A percentile compares a stretch with the other conserved stretches of the same genome.
phyloP scores from a whole-genome alignment of 2,329 filamentous ascomycete species.

The Venturia pyrina region DNA sequence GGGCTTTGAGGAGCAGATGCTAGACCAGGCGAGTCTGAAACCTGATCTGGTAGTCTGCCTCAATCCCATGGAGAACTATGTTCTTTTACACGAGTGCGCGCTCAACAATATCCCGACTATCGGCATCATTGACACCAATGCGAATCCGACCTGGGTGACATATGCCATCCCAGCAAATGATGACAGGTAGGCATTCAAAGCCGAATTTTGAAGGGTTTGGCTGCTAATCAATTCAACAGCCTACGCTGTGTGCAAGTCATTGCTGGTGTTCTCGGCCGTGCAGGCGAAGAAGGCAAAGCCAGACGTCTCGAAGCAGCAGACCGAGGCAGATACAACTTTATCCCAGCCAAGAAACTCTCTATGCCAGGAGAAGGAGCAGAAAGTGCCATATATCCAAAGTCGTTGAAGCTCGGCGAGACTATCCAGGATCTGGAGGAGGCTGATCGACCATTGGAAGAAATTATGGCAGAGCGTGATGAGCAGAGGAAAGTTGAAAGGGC shows the following conservation, averaged over 20 bases:
- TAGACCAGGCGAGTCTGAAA: conserved; percentile 55
- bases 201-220: background rate
- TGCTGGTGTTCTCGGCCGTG: conserved; percentile 73
- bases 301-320: conserved; percentile 54
- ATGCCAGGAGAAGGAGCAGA: conserved; percentile 4
- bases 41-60: conserved; percentile 88
- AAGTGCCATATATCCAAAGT: background rate
- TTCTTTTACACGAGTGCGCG: conserved; percentile 83
- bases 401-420: conserved; percentile 5
- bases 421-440: conserved; percentile 27
- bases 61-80: conserved; percentile 87
- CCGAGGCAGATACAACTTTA: conserved; percentile 52
- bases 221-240: conserved; percentile 39
- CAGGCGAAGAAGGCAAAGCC: conserved; percentile 66
- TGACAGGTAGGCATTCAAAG: conserved; percentile 55
- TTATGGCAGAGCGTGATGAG: background rate
- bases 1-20: conserved; percentile 57
- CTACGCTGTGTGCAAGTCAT: conserved; percentile 73
- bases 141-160: conserved; percentile 85
- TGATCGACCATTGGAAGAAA: conserved; percentile 24
- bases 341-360: conserved; percentile 20
- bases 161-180: conserved; percentile 97
- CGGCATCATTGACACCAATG: conserved; percentile 88
- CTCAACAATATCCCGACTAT: conserved; percentile 85
- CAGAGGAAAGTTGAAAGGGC: background rate